Percentiles rank a stretch among this genome's conserved stretches.
Evolutionary conservation across 2,329 filamentous ascomycete species (phyloP).

Genomic region (Sporothrix euskadiensis): DNA sequence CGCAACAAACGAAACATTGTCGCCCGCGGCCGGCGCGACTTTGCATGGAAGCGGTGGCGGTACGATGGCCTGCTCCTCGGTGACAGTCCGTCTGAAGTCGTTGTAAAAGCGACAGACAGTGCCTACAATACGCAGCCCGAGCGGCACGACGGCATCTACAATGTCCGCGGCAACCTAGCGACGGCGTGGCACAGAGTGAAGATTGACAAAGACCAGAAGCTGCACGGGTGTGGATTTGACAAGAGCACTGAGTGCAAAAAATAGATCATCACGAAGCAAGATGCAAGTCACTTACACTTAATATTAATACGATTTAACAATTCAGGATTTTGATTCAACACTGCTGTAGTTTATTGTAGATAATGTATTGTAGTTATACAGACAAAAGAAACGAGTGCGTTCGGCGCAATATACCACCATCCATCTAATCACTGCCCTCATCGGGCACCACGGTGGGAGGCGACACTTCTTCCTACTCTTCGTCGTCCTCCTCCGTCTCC

Average conservation of each 20-base stretch:
- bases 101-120: constrained; percentile 68
- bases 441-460: no score
- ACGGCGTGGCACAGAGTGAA: constrained; percentile 66
- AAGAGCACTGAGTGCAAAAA: background rate
- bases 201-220: constrained; percentile 31
- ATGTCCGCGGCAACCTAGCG: constrained; percentile 63
- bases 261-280: background rate
- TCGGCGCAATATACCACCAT: no score
- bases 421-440: no score
- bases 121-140: constrained; percentile 68
- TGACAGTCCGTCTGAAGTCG: constrained; percentile 47
- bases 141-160: constrained; percentile 60
- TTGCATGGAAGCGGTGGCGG: constrained; percentile 67
- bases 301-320: no score
- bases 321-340: no score
- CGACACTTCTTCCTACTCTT: background rate
- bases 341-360: background rate
- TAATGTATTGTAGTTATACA: constrained; percentile 15
- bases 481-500: constrained; percentile 56
- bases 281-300: no score
- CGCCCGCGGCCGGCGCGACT: constrained; percentile 44
- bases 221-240: constrained; percentile 32
- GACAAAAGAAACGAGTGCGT: constrained; percentile 2
- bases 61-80: constrained; percentile 49
- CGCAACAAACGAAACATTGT: constrained; percentile 25